phyloP scores from a whole-genome alignment of 179 eudicot species.

The Beta macrorhiza region DNA sequence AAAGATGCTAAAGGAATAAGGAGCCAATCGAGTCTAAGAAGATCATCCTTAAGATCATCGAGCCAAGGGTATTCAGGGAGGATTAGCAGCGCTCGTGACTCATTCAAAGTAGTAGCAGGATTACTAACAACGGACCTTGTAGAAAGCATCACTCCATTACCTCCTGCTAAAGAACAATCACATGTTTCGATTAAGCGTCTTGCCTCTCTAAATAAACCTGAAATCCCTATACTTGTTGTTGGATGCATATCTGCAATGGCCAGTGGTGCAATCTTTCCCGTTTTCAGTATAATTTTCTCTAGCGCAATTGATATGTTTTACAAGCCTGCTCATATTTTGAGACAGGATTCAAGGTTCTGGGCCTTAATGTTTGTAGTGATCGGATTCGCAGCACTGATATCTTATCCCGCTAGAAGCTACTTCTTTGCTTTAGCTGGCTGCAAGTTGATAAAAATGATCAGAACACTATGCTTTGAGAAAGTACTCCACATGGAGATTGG shows the following conservation, averaged over 20 bases:
- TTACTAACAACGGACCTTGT: background rate
- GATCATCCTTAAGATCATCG: constrained; percentile 21
- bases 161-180: constrained; percentile 2
- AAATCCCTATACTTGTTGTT: constrained; percentile 24
- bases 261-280: constrained; percentile 21
- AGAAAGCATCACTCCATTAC: background rate
- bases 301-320: constrained; percentile 22
- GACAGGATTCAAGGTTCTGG: constrained; percentile 26
- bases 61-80: constrained; percentile 26
- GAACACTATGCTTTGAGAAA: constrained; percentile 26
- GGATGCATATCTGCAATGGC: constrained; percentile 23
- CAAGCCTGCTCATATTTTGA: constrained; percentile 21
- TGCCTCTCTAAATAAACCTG: constrained; percentile 29
- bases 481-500: constrained; percentile 28
- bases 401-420: constrained; percentile 22
- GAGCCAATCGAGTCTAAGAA: constrained; percentile 20
- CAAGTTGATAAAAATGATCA: constrained; percentile 21
- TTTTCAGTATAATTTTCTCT: constrained; percentile 21
- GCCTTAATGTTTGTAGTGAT: constrained; percentile 20
- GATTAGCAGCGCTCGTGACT: constrained; percentile 6
- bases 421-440: constrained; percentile 32
- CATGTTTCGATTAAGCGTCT: constrained; percentile 25
- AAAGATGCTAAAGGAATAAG: background rate
- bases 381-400: constrained; percentile 19
- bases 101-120: constrained; percentile 16